These are phyloP conservation scores for Osmanthus fragrans DNA, from an alignment of 257 asterid genomes.

Conservation along the genomic window DNA sequence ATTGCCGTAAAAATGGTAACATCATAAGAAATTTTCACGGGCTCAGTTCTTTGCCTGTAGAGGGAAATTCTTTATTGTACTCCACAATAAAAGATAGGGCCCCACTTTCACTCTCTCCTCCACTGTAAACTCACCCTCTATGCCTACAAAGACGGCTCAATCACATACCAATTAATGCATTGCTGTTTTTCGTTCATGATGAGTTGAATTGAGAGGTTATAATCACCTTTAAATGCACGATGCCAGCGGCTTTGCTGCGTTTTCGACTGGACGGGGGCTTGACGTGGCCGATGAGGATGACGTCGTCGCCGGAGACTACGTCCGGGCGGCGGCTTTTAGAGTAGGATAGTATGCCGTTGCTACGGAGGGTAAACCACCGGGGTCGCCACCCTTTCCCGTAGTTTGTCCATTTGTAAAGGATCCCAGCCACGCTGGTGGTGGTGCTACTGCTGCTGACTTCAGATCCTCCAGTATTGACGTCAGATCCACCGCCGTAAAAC, in stretches of 20 bases:
- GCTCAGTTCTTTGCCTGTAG: conserved; percentile 38
- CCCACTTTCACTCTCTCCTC: conserved; percentile 34
- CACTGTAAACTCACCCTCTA: conserved; percentile 25
- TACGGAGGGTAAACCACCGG: conserved; percentile 78
- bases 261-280: conserved; percentile 42
- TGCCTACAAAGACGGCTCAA: conserved; percentile 4
- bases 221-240: conserved; percentile 82
- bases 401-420: conserved; percentile 89
- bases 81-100: conserved; percentile 48
- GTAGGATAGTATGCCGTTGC: conserved; percentile 74
- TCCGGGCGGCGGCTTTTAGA: conserved; percentile 64
- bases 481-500: conserved; percentile 61
- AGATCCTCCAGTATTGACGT: conserved; percentile 57
- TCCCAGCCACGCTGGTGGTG: conserved; percentile 61
- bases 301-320: conserved; percentile 33
- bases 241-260: conserved; percentile 55
- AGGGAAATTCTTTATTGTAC: conserved; percentile 28
- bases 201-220: neutral
- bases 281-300: conserved; percentile 33
- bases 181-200: neutral
- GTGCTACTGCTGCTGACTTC: conserved; percentile 39
- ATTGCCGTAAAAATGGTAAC: conserved; percentile 16
- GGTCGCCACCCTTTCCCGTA: conserved; percentile 97
- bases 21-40: conserved; percentile 23
- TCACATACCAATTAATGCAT: neutral